Evolutionary conservation across 1,139 yeast genomes (phyloP).

Genomic region (Suhomyces kunorum): DNA sequence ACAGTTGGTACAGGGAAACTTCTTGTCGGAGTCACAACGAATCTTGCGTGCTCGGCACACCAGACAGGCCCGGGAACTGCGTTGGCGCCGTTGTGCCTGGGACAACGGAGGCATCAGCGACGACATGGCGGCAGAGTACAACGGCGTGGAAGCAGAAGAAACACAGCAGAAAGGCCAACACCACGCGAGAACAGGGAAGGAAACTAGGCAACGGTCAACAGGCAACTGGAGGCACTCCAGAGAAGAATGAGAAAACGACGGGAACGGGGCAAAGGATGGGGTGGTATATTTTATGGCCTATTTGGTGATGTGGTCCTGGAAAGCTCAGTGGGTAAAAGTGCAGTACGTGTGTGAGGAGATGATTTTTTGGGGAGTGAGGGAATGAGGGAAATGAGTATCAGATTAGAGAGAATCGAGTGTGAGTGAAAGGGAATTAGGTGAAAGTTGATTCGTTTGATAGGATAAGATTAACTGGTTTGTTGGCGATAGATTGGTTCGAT

Average conservation of each 20-base stretch:
- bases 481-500: too few species aligned
- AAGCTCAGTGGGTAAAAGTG: too few species aligned
- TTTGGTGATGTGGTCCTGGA: too few species aligned
- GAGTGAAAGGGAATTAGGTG: too few species aligned
- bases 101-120: background rate
- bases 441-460: too few species aligned
- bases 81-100: slow-evolving; percentile 21
- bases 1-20: slow-evolving; percentile 28
- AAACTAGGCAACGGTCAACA: too few species aligned
- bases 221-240: too few species aligned
- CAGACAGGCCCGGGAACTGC: slow-evolving; percentile 41
- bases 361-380: background rate
- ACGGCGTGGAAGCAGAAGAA: background rate
- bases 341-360: too few species aligned
- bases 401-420: too few species aligned
- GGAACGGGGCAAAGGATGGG: background rate
- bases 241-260: too few species aligned
- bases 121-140: slow-evolving; percentile 1
- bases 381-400: too few species aligned
- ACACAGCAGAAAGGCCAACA: background rate
- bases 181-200: background rate
- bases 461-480: too few species aligned
- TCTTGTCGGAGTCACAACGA: slow-evolving; percentile 49
- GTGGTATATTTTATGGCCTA: background rate
- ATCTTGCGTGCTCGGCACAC: slow-evolving; percentile 67